These are phyloP conservation scores for Hagleromyces aurorensis DNA, from an alignment of 805 yeast genomes.

Conservation along the genomic window DNA sequence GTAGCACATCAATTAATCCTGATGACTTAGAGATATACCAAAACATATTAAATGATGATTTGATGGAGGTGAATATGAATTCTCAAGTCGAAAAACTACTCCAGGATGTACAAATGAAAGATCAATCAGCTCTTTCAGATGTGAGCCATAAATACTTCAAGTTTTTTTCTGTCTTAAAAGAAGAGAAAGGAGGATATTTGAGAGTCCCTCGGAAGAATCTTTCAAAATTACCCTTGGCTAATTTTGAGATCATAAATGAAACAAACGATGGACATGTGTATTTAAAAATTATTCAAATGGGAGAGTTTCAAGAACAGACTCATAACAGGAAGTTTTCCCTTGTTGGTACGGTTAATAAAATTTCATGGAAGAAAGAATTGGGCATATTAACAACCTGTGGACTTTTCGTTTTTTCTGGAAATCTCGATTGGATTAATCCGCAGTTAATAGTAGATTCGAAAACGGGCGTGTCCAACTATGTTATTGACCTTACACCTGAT, in stretches of 20 bases:
- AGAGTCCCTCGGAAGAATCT: constrained; percentile 24
- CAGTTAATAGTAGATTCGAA: constrained; percentile 16
- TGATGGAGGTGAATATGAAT: constrained; percentile 10
- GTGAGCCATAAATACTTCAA: constrained; percentile 15
- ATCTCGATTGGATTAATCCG: constrained; percentile 27
- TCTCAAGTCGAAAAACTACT: constrained; percentile 8
- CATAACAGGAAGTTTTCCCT: constrained; percentile 27
- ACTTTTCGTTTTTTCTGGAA: constrained; percentile 37
- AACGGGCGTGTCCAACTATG: constrained; percentile 22
- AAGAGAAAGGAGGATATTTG: constrained; percentile 31
- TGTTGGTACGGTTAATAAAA: constrained; percentile 21
- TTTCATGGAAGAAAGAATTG: constrained; percentile 38
- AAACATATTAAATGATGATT: constrained; percentile 17
- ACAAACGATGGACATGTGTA: constrained; percentile 9
- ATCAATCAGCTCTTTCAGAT: constrained; percentile 3
- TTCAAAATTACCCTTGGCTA: constrained; percentile 17
- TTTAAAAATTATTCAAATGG: constrained; percentile 29
- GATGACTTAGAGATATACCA: constrained; percentile 25
- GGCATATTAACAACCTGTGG: constrained; percentile 47
- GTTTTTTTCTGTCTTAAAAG: constrained; percentile 17
- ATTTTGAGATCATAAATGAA: constrained; percentile 20
- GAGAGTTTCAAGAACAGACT: constrained; percentile 33
- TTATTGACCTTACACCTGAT: constrained; percentile 27
- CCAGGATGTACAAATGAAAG: constrained; percentile 4
- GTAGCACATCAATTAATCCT: constrained; percentile 7